Base-by-base conservation (phyloP, 2,329 filamentous ascomycete species). In the Neofusicoccum parvum region DNA sequence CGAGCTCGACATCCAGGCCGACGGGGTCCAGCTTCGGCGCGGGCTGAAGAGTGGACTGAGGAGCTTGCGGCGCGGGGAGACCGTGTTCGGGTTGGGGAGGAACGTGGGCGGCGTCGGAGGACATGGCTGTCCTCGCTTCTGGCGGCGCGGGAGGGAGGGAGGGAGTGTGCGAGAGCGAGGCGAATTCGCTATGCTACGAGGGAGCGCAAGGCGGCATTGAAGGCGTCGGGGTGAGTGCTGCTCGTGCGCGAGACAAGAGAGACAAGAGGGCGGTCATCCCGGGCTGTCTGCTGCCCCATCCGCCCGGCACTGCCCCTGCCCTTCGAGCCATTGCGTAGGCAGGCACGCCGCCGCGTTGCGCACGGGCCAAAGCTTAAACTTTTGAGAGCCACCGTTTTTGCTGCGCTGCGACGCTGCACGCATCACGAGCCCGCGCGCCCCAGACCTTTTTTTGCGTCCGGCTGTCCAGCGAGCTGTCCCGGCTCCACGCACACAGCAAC, bases 1-100 rank as follows among this genome's bases (percentile, higher is more conserved):
- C 90, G 66, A 88, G 79, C 72, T 89, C 86, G 58, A 75, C 62
- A 17, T 53, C 36, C 15, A 59, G 54, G n/a, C 23, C 41, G 39
- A 59, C 41, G 10, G 62, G 51, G 34, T 58, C 62, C 12, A 15
- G 45, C 62, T 64, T 45, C 50, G 49, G 59, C 17, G 49, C 49
- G 12, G 48, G 46, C 10, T 14, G n/a, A 39, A 32, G 27, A 5
- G 62, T 20, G 54, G 54, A 59, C 41, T 46, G 54, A 36, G 54
- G 54, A 45, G 54, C 39, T 46, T 46, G 39, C 41, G 54, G 54
- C 37, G 54, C 58, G 45, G 32, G 34, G 58, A 45, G 58, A 9
- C 50, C 46, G 5, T 39, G 46, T 20, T 23, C 41, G 54, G 41
- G 20, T 20, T 23, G 27, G 54, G 41, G 20, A 20, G 54, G n/a